These are phyloP conservation scores for Tricholoma hemisulphureum DNA, from an alignment of 768 basidiomycete genomes.

Conservation along the genomic window DNA sequence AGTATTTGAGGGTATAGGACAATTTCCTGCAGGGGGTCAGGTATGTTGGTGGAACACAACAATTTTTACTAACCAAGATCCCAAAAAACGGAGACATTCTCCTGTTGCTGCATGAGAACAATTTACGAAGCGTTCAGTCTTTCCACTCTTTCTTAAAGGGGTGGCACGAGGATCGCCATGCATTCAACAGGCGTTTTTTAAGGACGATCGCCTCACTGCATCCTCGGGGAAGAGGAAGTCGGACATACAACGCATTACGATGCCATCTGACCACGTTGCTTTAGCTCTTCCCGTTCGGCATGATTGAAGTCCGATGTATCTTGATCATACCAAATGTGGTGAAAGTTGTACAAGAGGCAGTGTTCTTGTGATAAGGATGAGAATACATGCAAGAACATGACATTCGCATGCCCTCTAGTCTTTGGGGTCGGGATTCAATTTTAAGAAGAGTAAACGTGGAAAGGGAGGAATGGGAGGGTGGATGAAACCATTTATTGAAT, in stretches of 20 bases:
- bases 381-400: neutral
- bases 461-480: neutral
- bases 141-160: conserved; percentile 10
- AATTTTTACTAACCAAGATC: conserved; percentile 20
- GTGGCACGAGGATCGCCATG: neutral
- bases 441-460: no score
- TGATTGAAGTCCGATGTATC: neutral
- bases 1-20: conserved; percentile 31
- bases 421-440: no score
- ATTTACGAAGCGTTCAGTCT: neutral
- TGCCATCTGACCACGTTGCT: neutral
- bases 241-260: neutral
- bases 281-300: neutral
- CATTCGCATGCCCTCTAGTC: neutral
- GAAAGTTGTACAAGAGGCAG: neutral
- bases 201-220: conserved; percentile 3
- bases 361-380: neutral
- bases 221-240: neutral
- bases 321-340: neutral
- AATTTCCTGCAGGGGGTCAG: conserved; percentile 32
- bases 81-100: conserved; percentile 41
- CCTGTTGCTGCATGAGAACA: conserved; percentile 31
- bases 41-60: neutral
- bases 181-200: conserved; percentile 8
- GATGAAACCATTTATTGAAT: conserved; percentile 54